Conservation (phyloP, 176 grass and related monocot species). For the Eleusine coracana region DNA sequence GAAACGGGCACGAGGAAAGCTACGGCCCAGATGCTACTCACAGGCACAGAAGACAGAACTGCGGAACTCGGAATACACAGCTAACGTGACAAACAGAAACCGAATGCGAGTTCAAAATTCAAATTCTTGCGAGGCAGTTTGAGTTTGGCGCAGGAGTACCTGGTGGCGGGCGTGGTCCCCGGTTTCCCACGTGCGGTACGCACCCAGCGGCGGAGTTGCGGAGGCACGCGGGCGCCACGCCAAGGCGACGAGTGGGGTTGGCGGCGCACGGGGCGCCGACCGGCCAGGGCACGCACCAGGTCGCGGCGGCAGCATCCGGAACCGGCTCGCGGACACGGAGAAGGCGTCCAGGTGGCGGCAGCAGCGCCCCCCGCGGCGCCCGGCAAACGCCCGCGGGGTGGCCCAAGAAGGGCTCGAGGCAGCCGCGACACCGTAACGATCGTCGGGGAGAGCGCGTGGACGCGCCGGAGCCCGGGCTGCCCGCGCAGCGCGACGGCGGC, state of each 20-base stretch:
- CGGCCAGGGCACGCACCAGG: background rate
- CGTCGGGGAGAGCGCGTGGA: background rate
- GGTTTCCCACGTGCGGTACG: background rate
- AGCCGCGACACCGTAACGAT: background rate
- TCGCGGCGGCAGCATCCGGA: background rate
- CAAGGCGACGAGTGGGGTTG: too few species aligned
- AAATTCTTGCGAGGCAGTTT: background rate
- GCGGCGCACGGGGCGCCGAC: background rate
- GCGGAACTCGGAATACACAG: background rate
- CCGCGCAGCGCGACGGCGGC: background rate
- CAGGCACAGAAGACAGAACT: too few species aligned
- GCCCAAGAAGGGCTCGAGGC: background rate
- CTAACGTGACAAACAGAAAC: background rate
- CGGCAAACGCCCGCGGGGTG: background rate
- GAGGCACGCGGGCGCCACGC: background rate
- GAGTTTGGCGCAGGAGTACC: slow-evolving; percentile 2
- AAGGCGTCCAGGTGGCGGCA: background rate
- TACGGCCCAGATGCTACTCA: background rate
- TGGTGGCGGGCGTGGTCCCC: background rate
- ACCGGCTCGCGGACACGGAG: background rate
- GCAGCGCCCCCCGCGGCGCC: background rate
- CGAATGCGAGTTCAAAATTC: background rate
- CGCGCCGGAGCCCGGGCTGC: background rate
- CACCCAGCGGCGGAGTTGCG: background rate
- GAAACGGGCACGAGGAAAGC: background rate